Percentiles rank a stretch among this genome's conserved stretches.
phyloP scores from a whole-genome alignment of 768 basidiomycete genomes.

The Paxillus ammoniavirescens region DNA sequence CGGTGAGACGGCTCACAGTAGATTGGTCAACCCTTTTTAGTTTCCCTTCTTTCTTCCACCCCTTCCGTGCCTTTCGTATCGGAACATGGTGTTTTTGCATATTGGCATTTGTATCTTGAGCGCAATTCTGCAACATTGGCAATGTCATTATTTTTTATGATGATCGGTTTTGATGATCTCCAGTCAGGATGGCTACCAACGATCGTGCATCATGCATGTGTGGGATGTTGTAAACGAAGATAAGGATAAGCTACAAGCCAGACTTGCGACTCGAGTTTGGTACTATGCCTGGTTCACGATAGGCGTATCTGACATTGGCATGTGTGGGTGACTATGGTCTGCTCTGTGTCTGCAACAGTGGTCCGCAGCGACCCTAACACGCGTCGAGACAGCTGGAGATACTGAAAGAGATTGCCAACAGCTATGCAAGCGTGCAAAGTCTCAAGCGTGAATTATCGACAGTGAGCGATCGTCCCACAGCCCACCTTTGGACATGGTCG shows the following conservation, averaged over 20 bases:
- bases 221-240: neutral
- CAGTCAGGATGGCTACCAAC: neutral
- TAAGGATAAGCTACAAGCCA: neutral
- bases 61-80: neutral
- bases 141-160: neutral
- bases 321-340: neutral
- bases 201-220: neutral
- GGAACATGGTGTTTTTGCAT: conserved; percentile 1
- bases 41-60: neutral
- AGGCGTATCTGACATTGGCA: neutral
- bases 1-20: conserved; percentile 34
- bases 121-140: conserved; percentile 2
- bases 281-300: neutral
- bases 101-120: conserved; percentile 7
- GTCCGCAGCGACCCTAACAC: neutral
- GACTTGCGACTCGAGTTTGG: neutral
- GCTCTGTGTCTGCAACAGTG: neutral
- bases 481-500: neutral
- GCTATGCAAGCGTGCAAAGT: neutral
- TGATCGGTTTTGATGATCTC: neutral
- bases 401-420: neutral
- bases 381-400: neutral
- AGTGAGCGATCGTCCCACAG: neutral
- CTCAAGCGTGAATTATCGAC: neutral
- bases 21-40: neutral